Evolutionary conservation across 2,329 filamentous ascomycete species (phyloP).

Genomic region (Gnomoniopsis smithogilvyi): DNA sequence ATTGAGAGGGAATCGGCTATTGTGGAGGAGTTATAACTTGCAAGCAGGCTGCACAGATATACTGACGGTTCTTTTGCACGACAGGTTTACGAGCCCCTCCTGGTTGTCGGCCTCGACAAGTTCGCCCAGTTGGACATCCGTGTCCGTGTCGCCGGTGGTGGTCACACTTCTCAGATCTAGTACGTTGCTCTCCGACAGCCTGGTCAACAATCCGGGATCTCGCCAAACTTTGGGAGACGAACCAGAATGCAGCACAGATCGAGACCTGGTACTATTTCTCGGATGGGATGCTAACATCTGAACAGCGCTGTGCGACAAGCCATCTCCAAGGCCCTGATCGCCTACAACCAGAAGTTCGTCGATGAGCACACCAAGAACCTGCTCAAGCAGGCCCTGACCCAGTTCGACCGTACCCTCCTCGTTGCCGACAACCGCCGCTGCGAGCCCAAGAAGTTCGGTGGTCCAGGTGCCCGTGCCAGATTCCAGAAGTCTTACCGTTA

Average conservation of each 20-base stretch:
- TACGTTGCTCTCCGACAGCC: slow-evolving; percentile 6
- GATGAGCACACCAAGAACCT: slow-evolving; percentile 99
- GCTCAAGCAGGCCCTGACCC: slow-evolving; percentile 93
- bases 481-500: slow-evolving; percentile 99
- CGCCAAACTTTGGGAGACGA: background rate
- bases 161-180: slow-evolving; percentile 91
- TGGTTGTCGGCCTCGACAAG: slow-evolving; percentile 96
- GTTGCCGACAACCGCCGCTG: slow-evolving; percentile 98
- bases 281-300: slow-evolving; percentile 8
- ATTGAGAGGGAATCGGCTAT: background rate
- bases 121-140: slow-evolving; percentile 97
- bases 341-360: slow-evolving; percentile 79
- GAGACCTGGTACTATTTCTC: background rate
- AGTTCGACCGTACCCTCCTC: slow-evolving; percentile 69
- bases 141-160: slow-evolving; percentile 93
- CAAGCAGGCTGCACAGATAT: background rate
- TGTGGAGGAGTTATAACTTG: background rate
- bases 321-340: slow-evolving; percentile 94
- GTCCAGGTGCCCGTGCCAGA: slow-evolving; percentile 89
- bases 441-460: slow-evolving; percentile 98
- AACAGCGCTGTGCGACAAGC: slow-evolving; percentile 85
- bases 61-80: slow-evolving; percentile 17
- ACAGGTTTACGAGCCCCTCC: slow-evolving; percentile 95
- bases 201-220: background rate
- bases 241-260: background rate